phyloP scores from a whole-genome alignment of 805 yeast species.

The Saccharomycopsis olivae region DNA sequence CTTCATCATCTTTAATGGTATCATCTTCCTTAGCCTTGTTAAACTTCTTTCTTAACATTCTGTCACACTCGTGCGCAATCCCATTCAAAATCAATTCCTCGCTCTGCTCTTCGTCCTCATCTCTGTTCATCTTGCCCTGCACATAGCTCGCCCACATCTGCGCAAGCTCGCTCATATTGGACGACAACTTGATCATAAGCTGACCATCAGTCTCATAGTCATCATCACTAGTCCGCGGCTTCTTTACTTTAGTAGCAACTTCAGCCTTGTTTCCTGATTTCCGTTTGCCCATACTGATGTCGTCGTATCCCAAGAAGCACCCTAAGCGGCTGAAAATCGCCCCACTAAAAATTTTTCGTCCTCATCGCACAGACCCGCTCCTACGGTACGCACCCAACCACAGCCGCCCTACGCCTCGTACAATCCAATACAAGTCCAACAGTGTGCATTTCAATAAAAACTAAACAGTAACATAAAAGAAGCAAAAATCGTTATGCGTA shows the following conservation, averaged over 20 bases:
- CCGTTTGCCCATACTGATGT: too few species aligned
- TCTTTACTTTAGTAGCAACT: slow-evolving; percentile 18
- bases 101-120: slow-evolving; percentile 19
- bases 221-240: slow-evolving; percentile 9
- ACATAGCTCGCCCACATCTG: slow-evolving; percentile 18
- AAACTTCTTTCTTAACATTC: slow-evolving; percentile 41
- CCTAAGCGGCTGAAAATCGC: too few species aligned
- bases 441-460: too few species aligned
- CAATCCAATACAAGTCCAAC: too few species aligned
- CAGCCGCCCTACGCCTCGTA: too few species aligned
- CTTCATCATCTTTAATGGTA: slow-evolving; percentile 23
- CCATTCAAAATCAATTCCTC: slow-evolving; percentile 67
- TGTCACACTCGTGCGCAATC: slow-evolving; percentile 84
- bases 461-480: too few species aligned
- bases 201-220: slow-evolving; percentile 15
- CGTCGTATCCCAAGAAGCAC: too few species aligned
- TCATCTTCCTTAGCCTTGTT: slow-evolving; percentile 22
- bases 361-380: too few species aligned
- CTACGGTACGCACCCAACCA: too few species aligned
- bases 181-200: slow-evolving; percentile 3
- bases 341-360: too few species aligned
- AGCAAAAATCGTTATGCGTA: too few species aligned
- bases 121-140: slow-evolving; percentile 19
- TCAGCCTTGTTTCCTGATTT: too few species aligned
- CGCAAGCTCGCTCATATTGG: slow-evolving; percentile 8